These are phyloP conservation scores for Xylaria telfairii DNA, from an alignment of 495 filamentous ascomycete genomes.

Conservation along the genomic window DNA sequence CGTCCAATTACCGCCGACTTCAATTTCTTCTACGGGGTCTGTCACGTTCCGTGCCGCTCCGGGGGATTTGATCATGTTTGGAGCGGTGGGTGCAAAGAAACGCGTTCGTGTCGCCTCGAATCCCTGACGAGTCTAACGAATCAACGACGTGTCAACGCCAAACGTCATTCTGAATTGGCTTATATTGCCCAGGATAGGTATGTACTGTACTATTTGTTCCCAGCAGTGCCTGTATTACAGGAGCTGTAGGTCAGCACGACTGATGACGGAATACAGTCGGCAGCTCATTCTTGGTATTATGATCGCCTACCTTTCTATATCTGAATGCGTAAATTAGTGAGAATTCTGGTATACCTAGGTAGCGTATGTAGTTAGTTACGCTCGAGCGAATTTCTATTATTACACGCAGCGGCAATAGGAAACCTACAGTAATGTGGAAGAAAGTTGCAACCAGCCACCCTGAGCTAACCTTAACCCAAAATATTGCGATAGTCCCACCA, in stretches of 20 bases:
- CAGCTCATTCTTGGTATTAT: not conserved
- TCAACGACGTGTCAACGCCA: slow-evolving; percentile 21
- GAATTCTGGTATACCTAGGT: no score
- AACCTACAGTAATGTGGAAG: no score
- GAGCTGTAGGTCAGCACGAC: slow-evolving; percentile 3
- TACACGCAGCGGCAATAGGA: no score
- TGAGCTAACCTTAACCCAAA: not conserved
- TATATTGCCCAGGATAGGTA: slow-evolving; percentile 10
- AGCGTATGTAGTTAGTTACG: no score
- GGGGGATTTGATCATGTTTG: slow-evolving; percentile 10
- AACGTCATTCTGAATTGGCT: slow-evolving; percentile 9
- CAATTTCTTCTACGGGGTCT: slow-evolving; percentile 8
- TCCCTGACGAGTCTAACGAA: slow-evolving; percentile 19
- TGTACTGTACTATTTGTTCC: slow-evolving; percentile 2
- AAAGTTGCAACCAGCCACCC: no score
- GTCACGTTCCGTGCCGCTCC: slow-evolving; percentile 21
- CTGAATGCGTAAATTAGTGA: not conserved
- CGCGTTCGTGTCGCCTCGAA: slow-evolving; percentile 18
- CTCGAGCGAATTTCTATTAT: not conserved
- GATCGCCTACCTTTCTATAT: not conserved
- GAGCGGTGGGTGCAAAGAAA: slow-evolving; percentile 14
- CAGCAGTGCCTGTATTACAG: not conserved
- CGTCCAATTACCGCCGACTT: slow-evolving; percentile 17
- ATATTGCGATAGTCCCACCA: not conserved
- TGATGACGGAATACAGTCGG: not conserved